Evolutionary conservation across 148 eudicot genomes (phyloP).

Genomic region (Mesembryanthemum crystallinum): DNA sequence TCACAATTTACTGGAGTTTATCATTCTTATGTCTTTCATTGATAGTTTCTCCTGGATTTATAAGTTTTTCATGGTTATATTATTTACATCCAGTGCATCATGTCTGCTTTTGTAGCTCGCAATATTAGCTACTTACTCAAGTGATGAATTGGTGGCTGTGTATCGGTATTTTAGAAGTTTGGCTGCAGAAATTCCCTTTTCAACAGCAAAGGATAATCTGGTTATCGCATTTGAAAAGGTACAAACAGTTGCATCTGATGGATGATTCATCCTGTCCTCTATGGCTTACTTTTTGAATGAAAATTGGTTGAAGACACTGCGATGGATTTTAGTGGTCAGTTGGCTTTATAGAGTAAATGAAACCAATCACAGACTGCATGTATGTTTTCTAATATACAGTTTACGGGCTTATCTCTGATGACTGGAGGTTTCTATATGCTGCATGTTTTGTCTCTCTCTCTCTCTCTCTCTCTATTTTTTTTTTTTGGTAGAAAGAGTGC

Average conservation of each 20-base stretch:
- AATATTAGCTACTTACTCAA: conserved; percentile 53
- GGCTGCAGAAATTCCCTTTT: conserved; percentile 51
- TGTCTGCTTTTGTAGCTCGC: conserved; percentile 45
- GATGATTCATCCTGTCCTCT: not conserved
- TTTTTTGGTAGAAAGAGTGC: too few relatives aligned
- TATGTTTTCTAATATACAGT: too few relatives aligned
- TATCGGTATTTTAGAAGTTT: conserved; percentile 65
- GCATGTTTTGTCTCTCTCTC: too few relatives aligned
- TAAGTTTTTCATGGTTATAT: not conserved
- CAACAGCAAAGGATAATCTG: conserved; percentile 63
- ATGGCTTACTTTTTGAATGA: too few relatives aligned
- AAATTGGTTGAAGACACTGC: not conserved
- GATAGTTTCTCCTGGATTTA: not conserved
- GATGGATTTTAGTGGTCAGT: not conserved
- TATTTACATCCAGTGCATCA: conserved; percentile 9
- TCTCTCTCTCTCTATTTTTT: too few relatives aligned
- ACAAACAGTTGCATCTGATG: conserved; percentile 6
- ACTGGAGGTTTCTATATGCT: not conserved
- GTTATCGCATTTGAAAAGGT: conserved; percentile 60
- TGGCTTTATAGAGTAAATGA: not conserved
- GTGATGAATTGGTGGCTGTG: conserved; percentile 53
- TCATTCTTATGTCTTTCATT: not conserved
- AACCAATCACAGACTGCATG: not conserved
- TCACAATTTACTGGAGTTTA: not conserved
- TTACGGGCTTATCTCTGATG: not conserved